Base-by-base conservation (phyloP, 257 asterid species). In the Penstemon newberryi region DNA sequence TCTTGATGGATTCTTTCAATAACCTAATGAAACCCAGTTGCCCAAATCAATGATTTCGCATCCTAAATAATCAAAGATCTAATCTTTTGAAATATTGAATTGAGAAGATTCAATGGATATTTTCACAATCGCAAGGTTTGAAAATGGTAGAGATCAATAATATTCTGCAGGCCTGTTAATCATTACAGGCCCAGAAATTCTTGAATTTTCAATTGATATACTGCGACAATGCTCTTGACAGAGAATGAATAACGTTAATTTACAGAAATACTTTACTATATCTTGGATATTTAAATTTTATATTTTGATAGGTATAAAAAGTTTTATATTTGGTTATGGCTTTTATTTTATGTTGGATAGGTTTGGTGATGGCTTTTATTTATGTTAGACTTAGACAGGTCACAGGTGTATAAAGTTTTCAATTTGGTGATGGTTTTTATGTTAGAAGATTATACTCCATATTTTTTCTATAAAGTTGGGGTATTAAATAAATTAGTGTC, bases 121-220 rank as follows among this genome's bases (percentile, higher is more conserved):
- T 40, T 40, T 53, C 66, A n/a, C 57, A 51, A 67, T 80, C 87
- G 74, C 57, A 2, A 5, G 49, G 76, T 49, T 71, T 71, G 67
- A 74, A 78, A 67, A 69, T 69, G 8, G 18, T 53, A 66, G 58
- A 64, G 18, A 62, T 68, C 80, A 60, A 74, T 56, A 43, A 5
- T n/a, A 4, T 42, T 7, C 53, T 59, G 70, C 1, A 10, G 47
- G 66, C 67, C 47, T 54, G 53, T 44, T 57, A 65, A 67, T 62
- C 75, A 42, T 50, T 7, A 52, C 54, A 51, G 36, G 19, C 46
- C 58, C 69, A 51, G 37, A 46, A 63, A 57, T 42, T 66, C 66
- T 19, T 54, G 58, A 45, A 56, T 51, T 60, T 58, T 51, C 8
- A n/a, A 46, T 37, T 41, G 49, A 58, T 39, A 45, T 43, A 60